Evolutionary conservation across 2,329 filamentous ascomycete species (phyloP), one percentile per base, ranked within the genome.

Genomic region (Colletotrichum sp.): DNA sequence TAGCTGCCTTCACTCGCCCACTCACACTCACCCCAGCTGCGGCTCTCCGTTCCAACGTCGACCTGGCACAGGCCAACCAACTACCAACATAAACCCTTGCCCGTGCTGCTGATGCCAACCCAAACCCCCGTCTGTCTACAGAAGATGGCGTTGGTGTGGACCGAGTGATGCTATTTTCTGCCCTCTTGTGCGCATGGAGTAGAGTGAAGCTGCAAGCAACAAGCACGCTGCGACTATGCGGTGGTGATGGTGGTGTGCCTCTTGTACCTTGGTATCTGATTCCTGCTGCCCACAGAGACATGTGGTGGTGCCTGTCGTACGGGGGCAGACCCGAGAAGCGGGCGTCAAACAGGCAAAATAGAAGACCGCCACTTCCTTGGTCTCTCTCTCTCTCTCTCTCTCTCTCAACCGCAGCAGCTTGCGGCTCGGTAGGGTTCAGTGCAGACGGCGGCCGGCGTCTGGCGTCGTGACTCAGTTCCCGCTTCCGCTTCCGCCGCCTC

Each of bases 141-240:
- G 43, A 43, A 36, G 18, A 61, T 60, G 71, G 67, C 8, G 55
- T 72, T 61, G 71, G 58, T 27, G 36, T 68, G 66, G 66, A 56
- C 48, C 60, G 43, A 32, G 12, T 58, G 43, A 65, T 72, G 56
- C 70, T 73, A 75, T 74, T 75, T 68, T 60, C 64, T 74, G 62
- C 56, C 67, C 25, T 34, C 48, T 22, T 66, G 68, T 71, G 15
- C 60, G 72, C 67, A 39, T 66, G 48, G n/a, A 66, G 39, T 66
- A 74, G 68, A 70, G 61, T 71, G 66, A 30, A 30, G 60, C 36
- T 61, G 68, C 61, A 36, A 30, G 36, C 22, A 52, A 58, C 16
- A 58, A 43, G 58, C 55, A 61, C 25, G 58, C 58, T 64, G 61
- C 36, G 61, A 39, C 30, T 64, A 32, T 39, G 58, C 34, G 32